Percentiles rank a stretch among this genome's conserved stretches.
phyloP scores from a whole-genome alignment of 345 rosid species.

The Ceriops decandra region DNA sequence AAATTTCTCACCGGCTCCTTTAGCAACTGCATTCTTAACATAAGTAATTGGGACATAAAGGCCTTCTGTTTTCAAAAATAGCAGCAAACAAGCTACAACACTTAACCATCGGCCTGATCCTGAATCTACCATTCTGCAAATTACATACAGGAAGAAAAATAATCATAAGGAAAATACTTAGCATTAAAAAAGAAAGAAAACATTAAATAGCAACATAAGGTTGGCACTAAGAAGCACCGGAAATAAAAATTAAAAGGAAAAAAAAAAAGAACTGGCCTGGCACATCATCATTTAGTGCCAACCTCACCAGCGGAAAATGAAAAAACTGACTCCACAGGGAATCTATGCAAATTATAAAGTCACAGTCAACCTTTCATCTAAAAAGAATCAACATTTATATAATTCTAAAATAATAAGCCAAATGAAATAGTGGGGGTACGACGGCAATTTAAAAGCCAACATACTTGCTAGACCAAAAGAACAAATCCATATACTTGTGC shows the following conservation, averaged over 20 bases:
- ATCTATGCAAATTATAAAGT: conserved; percentile 8
- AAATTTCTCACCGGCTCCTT: conserved; percentile 71
- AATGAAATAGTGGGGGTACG: neutral
- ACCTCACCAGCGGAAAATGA: too few relatives aligned
- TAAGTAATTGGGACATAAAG: conserved; percentile 50
- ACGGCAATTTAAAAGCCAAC: neutral
- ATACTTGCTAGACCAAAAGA: too few relatives aligned
- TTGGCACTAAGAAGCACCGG: neutral
- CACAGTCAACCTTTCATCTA: conserved; percentile 5
- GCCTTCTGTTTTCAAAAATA: conserved; percentile 44
- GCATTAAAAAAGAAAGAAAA: too few relatives aligned
- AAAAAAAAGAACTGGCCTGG: conserved; percentile 6
- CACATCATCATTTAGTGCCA: neutral
- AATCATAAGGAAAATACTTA: neutral
- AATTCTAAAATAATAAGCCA: neutral
- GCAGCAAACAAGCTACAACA: conserved; percentile 36
- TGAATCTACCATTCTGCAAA: conserved; percentile 56
- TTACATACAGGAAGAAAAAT: conserved; percentile 7
- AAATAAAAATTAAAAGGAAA: conserved; percentile 11
- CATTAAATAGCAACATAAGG: too few relatives aligned
- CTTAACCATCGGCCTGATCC: conserved; percentile 45
- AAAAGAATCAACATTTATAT: neutral
- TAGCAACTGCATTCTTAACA: conserved; percentile 61
- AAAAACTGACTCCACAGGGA: conserved; percentile 6
- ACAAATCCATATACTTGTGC: neutral